A percentile compares a stretch with the other conserved stretches of the same genome.
These are phyloP conservation scores for Loxodes magnus DNA, from an alignment of 73 alveolate species.

Conservation along the genomic window DNA sequence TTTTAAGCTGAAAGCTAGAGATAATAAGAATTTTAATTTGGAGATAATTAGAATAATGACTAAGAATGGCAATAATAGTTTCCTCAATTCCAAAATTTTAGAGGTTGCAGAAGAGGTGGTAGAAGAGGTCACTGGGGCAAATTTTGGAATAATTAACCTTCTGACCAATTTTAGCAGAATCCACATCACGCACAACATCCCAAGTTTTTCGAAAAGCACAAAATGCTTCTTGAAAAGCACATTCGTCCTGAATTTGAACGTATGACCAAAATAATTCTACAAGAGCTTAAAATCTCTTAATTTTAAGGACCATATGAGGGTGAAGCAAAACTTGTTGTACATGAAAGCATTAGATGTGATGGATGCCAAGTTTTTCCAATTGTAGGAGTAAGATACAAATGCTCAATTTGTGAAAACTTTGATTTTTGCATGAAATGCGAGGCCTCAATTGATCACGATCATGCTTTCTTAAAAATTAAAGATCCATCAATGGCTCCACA, in stretches of 20 bases:
- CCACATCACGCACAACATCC: conserved; percentile 6
- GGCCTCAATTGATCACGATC: conserved; percentile 45
- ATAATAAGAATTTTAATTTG: too few species aligned
- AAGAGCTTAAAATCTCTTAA: background rate
- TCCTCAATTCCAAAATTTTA: too few species aligned
- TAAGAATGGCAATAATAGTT: too few species aligned
- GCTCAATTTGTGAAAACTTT: conserved; percentile 66
- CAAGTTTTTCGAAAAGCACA: background rate
- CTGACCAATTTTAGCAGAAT: background rate
- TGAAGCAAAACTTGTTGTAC: conserved; percentile 9
- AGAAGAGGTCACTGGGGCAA: too few species aligned
- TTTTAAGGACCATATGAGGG: conserved; percentile 1
- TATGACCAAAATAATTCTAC: background rate
- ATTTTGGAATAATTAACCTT: too few species aligned
- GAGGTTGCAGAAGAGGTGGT: too few species aligned
- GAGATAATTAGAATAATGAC: too few species aligned
- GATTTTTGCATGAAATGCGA: conserved; percentile 81
- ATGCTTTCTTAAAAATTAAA: conserved; percentile 24
- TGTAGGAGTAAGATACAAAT: conserved; percentile 72
- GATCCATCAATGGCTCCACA: conserved; percentile 38
- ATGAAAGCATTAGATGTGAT: conserved; percentile 48
- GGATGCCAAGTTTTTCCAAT: conserved; percentile 69
- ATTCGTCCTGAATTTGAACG: background rate
- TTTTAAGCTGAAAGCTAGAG: too few species aligned
- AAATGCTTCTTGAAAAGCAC: background rate